Conservation (phyloP, 768 basidiomycete genomes). For the Lactarius sanguifluus region DNA sequence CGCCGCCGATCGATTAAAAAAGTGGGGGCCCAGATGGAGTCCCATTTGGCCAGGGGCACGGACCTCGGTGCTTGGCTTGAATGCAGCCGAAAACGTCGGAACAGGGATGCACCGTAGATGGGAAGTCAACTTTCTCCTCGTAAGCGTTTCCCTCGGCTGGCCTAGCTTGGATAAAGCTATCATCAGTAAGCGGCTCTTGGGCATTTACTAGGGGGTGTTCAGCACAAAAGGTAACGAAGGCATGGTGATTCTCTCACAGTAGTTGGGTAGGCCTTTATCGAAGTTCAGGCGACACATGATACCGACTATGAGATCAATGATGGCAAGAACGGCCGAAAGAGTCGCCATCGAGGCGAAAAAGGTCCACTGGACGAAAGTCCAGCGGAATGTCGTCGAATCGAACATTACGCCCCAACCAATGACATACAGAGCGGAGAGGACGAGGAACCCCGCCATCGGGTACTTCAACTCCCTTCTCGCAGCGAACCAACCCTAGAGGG, state of each 20-base stretch:
- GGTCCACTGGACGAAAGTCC: constrained; percentile 70
- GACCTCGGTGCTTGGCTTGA: constrained; percentile 39
- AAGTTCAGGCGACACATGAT: constrained; percentile 72
- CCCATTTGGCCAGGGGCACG: constrained; percentile 41
- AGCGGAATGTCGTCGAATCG: constrained; percentile 66
- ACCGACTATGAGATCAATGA: constrained; percentile 58
- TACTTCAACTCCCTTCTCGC: constrained; percentile 63
- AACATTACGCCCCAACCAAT: constrained; percentile 75
- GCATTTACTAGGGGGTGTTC: constrained; percentile 48
- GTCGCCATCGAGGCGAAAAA: constrained; percentile 69
- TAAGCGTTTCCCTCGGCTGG: constrained; percentile 36
- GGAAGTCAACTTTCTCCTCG: constrained; percentile 60
- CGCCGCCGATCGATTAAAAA: constrained; percentile 44
- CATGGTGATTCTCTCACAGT: constrained; percentile 48
- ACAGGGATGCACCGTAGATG: constrained; percentile 50
- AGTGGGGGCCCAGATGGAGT: constrained; percentile 48
- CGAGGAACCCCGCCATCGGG: constrained; percentile 63
- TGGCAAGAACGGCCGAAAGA: constrained; percentile 56
- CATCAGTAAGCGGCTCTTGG: constrained; percentile 50
- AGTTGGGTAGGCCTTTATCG: constrained; percentile 67
- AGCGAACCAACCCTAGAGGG: constrained; percentile 67
- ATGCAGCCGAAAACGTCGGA: constrained; percentile 52
- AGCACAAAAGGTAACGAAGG: constrained; percentile 11
- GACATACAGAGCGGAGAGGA: constrained; percentile 59
- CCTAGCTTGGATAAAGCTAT: constrained; percentile 40